Evolutionary conservation across 31 red algal genomes (phyloP), one percentile per base, ranked within the genome.

Genomic region (Asparagopsis taxiformis): DNA sequence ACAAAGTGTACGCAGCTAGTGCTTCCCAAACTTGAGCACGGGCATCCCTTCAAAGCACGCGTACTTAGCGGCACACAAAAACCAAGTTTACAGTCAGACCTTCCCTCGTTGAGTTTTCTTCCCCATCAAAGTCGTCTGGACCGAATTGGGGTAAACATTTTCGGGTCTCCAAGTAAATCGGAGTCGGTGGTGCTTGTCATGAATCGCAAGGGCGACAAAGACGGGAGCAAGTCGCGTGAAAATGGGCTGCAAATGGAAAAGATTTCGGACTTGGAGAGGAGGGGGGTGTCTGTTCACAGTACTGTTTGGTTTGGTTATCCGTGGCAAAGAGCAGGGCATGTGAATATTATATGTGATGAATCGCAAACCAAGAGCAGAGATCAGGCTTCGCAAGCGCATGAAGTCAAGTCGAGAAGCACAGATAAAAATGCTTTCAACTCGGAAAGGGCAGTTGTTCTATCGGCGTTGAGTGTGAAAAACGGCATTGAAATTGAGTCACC

Each of bases 121-220:
- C 41, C 55, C 10, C 53, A 65, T 46, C 34, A 36, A 5, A 87
- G 60, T 9, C 68, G 68, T 55, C 43, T 82, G 31, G 68, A 61
- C 29, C 31, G 15, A 25, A 68, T 92, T 13, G 62, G 70, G 13
- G 79, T 97, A 4, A 88, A 92, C 75, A 49, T 97, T 31, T 97
- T 97, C 69, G 88, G 88, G 11, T 82, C 80, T 55, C 64, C 82
- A 28, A 93, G 88, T 73, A 81, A 55, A 51, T 38, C 62, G 41
- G 94, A 97, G 41, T 81, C 79, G 35, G 15, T 89, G 30, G 80
- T 95, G 13, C 39, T 94, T 0, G 32, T 61, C 8, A 51, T 87
- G 23, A 53, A 72, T 51, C 34, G 55, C 20, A 16, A 70, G 13
- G 8, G 17, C 17, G n/a, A n/a, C n/a, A n/a, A n/a, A n/a, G n/a